Percentiles rank a stretch among this genome's conserved stretches.
phyloP scores from a whole-genome alignment of 305 asterid species.

The Nicotiana rustica region DNA sequence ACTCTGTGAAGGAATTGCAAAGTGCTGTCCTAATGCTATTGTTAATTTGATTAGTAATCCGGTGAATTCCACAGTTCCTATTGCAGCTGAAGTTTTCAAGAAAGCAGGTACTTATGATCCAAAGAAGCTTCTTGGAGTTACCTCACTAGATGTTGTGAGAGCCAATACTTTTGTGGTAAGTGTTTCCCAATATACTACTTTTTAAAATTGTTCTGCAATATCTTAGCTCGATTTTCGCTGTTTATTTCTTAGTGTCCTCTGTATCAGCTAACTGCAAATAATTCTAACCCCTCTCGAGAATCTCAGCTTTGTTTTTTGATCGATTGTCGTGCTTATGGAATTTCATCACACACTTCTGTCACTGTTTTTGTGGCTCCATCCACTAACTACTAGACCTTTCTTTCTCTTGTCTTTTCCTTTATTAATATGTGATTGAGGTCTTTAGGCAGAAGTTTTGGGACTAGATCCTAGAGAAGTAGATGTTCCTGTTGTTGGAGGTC shows the following conservation, averaged over 20 bases:
- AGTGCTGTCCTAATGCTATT: constrained; percentile 83
- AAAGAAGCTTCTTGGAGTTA: constrained; percentile 86
- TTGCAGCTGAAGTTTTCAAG: constrained; percentile 99
- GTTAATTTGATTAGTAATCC: constrained; percentile 95
- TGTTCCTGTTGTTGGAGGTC: constrained; percentile 98
- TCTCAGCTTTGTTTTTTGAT: background rate
- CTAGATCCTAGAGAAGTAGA: constrained; percentile 91
- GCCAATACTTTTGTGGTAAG: constrained; percentile 98
- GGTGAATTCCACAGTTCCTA: constrained; percentile 92
- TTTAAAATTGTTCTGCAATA: background rate
- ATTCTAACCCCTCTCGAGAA: background rate
- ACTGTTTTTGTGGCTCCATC: constrained; percentile 1
- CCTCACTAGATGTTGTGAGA: constrained; percentile 96
- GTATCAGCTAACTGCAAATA: background rate
- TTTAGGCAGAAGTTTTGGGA: constrained; percentile 94
- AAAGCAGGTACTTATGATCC: constrained; percentile 93
- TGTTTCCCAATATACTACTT: background rate
- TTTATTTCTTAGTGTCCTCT: background rate
- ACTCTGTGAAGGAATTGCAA: constrained; percentile 84
- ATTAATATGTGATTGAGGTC: background rate
- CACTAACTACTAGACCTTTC: background rate
- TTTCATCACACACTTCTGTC: background rate
- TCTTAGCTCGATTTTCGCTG: background rate
- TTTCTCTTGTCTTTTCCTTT: background rate
- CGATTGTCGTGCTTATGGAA: background rate